Percentiles rank a stretch among this genome's conserved stretches.
These are phyloP conservation scores for Saccharomycopsis vini DNA, from an alignment of 805 yeast genomes.

Conservation along the genomic window DNA sequence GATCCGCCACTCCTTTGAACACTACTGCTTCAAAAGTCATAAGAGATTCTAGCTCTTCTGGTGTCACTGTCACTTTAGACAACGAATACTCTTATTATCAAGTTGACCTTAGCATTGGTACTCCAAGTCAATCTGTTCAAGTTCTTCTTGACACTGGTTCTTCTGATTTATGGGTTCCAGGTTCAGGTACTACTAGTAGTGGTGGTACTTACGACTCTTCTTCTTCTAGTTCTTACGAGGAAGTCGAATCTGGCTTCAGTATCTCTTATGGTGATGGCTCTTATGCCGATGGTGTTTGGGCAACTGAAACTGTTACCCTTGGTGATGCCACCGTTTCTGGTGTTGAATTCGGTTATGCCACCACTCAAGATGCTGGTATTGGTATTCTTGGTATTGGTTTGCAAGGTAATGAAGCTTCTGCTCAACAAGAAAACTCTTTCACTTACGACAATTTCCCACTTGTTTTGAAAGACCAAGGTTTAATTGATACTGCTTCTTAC, in stretches of 20 bases:
- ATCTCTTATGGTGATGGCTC: conserved; percentile 41
- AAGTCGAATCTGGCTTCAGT: conserved; percentile 27
- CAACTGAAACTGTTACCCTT: conserved; percentile 15
- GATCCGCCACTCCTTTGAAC: neutral
- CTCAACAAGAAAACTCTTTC: conserved; percentile 23
- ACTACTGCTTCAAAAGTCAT: neutral
- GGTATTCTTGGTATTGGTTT: conserved; percentile 76
- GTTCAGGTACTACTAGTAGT: conserved; percentile 16
- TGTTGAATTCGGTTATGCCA: conserved; percentile 18
- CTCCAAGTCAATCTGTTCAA: conserved; percentile 33
- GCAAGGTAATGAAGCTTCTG: conserved; percentile 57
- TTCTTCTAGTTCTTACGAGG: conserved; percentile 21
- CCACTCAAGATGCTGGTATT: conserved; percentile 15
- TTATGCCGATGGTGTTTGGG: conserved; percentile 42
- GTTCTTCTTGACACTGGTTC: conserved; percentile 43
- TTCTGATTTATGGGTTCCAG: conserved; percentile 40
- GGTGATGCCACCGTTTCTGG: conserved; percentile 18
- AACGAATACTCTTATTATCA: conserved; percentile 39
- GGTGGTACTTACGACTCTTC: conserved; percentile 21
- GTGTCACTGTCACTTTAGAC: conserved; percentile 21
- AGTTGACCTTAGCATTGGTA: conserved; percentile 35
- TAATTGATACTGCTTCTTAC: conserved; percentile 46
- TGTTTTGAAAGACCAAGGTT: conserved; percentile 48
- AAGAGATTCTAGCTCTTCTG: conserved; percentile 3
- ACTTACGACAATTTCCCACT: conserved; percentile 61